phyloP scores from a whole-genome alignment of 2,329 filamentous ascomycete species.

The Aureobasidium sp. region DNA sequence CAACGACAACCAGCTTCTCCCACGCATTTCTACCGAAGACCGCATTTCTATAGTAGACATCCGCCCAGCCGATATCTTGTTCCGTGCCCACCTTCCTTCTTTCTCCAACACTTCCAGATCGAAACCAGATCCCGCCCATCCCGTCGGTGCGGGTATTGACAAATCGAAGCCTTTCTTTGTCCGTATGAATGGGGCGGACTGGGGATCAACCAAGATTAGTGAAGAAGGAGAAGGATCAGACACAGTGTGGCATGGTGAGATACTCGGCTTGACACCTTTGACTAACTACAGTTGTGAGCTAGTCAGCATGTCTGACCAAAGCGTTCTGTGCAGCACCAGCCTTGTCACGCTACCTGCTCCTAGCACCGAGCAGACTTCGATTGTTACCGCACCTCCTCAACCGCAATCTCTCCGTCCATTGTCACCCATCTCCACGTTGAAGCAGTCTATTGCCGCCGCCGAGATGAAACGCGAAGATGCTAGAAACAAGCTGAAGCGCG shows the following conservation, averaged over 20 bases:
- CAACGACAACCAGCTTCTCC: slow-evolving; percentile 4
- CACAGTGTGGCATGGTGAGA: slow-evolving; percentile 58
- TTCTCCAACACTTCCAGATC: slow-evolving; percentile 21
- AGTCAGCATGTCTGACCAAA: slow-evolving; percentile 58
- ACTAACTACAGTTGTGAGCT: slow-evolving; percentile 76
- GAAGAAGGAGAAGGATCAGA: slow-evolving; percentile 38
- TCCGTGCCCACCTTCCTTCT: slow-evolving; percentile 39
- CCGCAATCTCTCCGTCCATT: slow-evolving; percentile 63
- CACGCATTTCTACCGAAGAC: slow-evolving; percentile 38
- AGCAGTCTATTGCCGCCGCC: slow-evolving; percentile 65
- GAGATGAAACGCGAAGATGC: slow-evolving; percentile 65
- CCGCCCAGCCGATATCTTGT: slow-evolving; percentile 69
- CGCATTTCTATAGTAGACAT: slow-evolving; percentile 79
- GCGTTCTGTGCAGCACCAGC: slow-evolving; percentile 63
- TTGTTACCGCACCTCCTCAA: slow-evolving; percentile 39
- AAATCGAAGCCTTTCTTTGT: slow-evolving; percentile 70
- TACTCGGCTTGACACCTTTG: slow-evolving; percentile 60
- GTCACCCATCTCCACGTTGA: slow-evolving; percentile 69
- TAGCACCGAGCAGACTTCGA: slow-evolving; percentile 46
- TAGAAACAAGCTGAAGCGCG: slow-evolving; percentile 59
- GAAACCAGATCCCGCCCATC: slow-evolving; percentile 32
- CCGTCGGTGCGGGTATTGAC: slow-evolving; percentile 48
- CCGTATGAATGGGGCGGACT: slow-evolving; percentile 68
- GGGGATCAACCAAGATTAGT: slow-evolving; percentile 68
- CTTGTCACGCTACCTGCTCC: slow-evolving; percentile 59